Conservation (phyloP, 768 basidiomycete species). For the Ramaria sp. region DNA sequence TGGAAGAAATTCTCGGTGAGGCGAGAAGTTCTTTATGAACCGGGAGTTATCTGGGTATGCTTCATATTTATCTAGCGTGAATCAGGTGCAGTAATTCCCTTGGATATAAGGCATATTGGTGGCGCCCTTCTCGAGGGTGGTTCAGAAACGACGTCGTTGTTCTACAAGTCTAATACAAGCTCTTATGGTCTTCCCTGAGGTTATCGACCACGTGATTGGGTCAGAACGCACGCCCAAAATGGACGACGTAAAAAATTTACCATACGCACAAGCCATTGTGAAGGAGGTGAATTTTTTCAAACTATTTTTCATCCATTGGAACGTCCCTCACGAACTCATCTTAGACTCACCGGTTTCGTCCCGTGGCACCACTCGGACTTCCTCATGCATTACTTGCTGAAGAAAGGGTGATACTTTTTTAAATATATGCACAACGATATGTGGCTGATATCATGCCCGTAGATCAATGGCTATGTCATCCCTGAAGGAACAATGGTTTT, state of each 20-base stretch:
- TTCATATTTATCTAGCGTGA: not conserved
- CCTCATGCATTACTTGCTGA: not conserved
- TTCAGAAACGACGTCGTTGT: conserved; percentile 21
- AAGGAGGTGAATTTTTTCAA: conserved; percentile 16
- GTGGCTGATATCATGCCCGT: not conserved
- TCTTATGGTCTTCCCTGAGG: conserved; percentile 13
- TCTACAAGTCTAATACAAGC: conserved; percentile 10
- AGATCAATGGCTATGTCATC: not conserved
- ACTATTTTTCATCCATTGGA: not conserved
- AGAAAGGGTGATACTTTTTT: not conserved
- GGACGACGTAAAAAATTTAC: conserved; percentile 20
- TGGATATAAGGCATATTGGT: conserved; percentile 19
- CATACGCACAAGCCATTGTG: conserved; percentile 23
- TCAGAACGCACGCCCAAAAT: conserved; percentile 14
- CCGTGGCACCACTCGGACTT: not conserved
- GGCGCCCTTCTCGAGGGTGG: conserved; percentile 23
- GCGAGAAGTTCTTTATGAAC: conserved; percentile 16
- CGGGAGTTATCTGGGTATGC: conserved; percentile 19
- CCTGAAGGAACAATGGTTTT: not conserved
- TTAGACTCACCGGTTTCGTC: not conserved
- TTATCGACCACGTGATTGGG: conserved; percentile 17
- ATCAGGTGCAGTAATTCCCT: not conserved
- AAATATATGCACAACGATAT: not conserved
- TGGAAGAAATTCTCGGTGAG: conserved; percentile 22
- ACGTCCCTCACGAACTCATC: not conserved